Base-by-base conservation (phyloP, 129 eudicot genomes). In the Helianthus annuus region DNA sequence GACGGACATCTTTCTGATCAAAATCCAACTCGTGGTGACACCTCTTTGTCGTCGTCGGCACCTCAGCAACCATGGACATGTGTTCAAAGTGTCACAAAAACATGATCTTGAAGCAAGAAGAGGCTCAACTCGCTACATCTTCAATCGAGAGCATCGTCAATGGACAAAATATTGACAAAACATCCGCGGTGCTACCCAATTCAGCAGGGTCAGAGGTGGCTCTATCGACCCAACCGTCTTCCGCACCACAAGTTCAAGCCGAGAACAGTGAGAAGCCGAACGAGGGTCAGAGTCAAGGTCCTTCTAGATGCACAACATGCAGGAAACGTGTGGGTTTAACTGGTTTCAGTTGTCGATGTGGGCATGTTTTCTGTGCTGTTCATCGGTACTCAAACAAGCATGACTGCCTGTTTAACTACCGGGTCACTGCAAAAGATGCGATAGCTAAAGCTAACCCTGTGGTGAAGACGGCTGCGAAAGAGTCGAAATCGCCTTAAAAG, bases 1-100 rank as follows among this genome's bases (percentile, higher is more conserved):
- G n/a, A n/a, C n/a, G n/a, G n/a, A n/a, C n/a, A n/a, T n/a, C n/a
- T n/a, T n/a, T n/a, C n/a, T n/a, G n/a, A n/a, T n/a, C n/a, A n/a
- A n/a, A n/a, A n/a, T n/a, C n/a, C n/a, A n/a, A n/a, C n/a, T n/a
- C n/a, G n/a, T n/a, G n/a, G n/a, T n/a, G n/a, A n/a, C n/a, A n/a
- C n/a, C n/a, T n/a, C n/a, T n/a, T n/a, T n/a, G n/a, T n/a, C n/a
- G n/a, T n/a, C n/a, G n/a, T 86, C 16, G 96, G 96, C 54, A 86
- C 85, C 48, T 79, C 91, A 6, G 83, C 89, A 9, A 89, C 88
- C 64, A 89, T 89, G 96, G 86, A 89, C 67, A 86, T 89, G 96
- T 86, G 96, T 75, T 89, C 96, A 66, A 89, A 89, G 66, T 89
- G 96, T 70, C 86, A 85, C 91, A 89, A 83, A 51, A 87, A 81